These are phyloP conservation scores for Dactylellina leptospora DNA, from an alignment of 2,329 filamentous ascomycete genomes.

Conservation along the genomic window DNA sequence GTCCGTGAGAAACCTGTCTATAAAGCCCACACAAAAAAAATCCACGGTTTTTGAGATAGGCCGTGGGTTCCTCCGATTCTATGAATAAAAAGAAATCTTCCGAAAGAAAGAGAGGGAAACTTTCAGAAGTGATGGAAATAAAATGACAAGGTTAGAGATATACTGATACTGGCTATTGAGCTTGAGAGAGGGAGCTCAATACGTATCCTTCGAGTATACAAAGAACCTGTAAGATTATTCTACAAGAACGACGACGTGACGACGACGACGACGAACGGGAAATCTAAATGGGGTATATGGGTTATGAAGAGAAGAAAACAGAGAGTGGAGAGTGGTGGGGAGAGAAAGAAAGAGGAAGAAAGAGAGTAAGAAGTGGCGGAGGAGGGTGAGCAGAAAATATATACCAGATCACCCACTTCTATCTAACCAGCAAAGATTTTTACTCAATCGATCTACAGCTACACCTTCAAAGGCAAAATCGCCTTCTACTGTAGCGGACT, in stretches of 20 bases:
- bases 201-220: conserved; percentile 51
- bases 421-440: conserved; percentile 17
- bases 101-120: conserved; percentile 43
- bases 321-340: conserved; percentile 17
- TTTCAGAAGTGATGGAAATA: conserved; percentile 38
- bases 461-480: conserved; percentile 1
- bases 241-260: conserved; percentile 39
- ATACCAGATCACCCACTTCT: conserved; percentile 33
- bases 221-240: conserved; percentile 44
- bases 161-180: conserved; percentile 51
- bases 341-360: conserved; percentile 23
- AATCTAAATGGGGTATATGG: conserved; percentile 45
- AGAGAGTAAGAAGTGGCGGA: conserved; percentile 20
- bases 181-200: conserved; percentile 50
- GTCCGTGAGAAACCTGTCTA: conserved; percentile 40
- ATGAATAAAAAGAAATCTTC: conserved; percentile 14
- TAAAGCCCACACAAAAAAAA: conserved; percentile 41
- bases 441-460: conserved; percentile 1
- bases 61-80: conserved; percentile 1
- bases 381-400: conserved; percentile 51
- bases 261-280: conserved; percentile 48
- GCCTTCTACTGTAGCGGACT: not conserved
- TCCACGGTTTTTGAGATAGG: conserved; percentile 13
- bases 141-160: conserved; percentile 34
- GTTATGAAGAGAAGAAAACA: conserved; percentile 41